Percentiles rank a stretch among this genome's conserved stretches.
These are phyloP conservation scores for Thelonectria discophora DNA, from an alignment of 2,329 filamentous ascomycete species.

Conservation along the genomic window DNA sequence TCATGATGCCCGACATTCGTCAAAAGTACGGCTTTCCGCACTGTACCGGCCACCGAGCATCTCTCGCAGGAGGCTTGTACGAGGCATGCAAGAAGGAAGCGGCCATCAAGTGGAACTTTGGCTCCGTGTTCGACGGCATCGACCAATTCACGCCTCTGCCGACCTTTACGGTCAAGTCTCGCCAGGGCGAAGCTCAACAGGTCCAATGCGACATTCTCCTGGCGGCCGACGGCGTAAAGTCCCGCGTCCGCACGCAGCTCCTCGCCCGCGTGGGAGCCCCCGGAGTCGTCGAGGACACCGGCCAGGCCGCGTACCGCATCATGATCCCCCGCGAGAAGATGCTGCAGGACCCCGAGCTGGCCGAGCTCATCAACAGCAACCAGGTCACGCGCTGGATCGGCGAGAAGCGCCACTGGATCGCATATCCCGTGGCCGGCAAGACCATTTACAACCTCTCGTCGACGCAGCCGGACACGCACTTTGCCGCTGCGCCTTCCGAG, in stretches of 20 bases:
- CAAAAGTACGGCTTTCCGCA: constrained; percentile 78
- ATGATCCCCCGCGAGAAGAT: constrained; percentile 76
- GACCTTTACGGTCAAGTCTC: constrained; percentile 66
- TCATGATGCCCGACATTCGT: constrained; percentile 73
- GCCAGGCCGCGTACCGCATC: constrained; percentile 82
- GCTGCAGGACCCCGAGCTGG: constrained; percentile 71
- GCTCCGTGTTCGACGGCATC: constrained; percentile 63
- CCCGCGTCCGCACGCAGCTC: constrained; percentile 59
- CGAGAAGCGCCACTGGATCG: constrained; percentile 78
- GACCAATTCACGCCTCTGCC: constrained; percentile 67
- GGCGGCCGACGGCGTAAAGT: constrained; percentile 66
- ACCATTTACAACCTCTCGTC: constrained; percentile 72
- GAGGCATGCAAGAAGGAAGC: constrained; percentile 72
- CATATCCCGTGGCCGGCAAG: constrained; percentile 76
- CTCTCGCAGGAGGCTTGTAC: constrained; percentile 74
- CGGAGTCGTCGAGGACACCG: constrained; percentile 71
- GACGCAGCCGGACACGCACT: constrained; percentile 68
- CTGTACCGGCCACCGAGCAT: constrained; percentile 81
- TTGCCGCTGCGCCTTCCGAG: constrained; percentile 63
- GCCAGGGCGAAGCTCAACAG: constrained; percentile 62
- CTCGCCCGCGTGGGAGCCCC: constrained; percentile 60
- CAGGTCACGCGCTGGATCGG: constrained; percentile 80
- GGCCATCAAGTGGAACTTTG: constrained; percentile 75
- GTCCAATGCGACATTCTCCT: constrained; percentile 64
- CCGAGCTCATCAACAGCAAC: constrained; percentile 72